phyloP scores from a whole-genome alignment of 2,329 filamentous ascomycete genomes.

The Penicillium sclerotiorum region DNA sequence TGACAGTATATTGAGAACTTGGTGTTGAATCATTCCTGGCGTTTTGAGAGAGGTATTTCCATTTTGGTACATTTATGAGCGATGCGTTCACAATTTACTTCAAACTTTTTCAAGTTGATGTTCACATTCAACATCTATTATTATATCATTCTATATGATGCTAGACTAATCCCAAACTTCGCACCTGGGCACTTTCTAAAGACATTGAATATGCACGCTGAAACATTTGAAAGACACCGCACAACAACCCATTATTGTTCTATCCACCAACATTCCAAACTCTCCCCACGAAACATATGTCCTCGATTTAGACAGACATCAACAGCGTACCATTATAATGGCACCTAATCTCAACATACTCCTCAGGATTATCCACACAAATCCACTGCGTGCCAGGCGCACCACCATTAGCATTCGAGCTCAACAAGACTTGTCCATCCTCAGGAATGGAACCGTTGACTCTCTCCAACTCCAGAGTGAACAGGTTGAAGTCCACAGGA shows the following conservation, averaged over 20 bases:
- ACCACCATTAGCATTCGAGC: slow-evolving; percentile 11
- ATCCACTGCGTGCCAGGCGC: slow-evolving; percentile 22
- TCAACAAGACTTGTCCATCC: slow-evolving; percentile 20
- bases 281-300: no score
- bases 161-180: no score
- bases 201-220: no score
- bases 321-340: slow-evolving; percentile 18
- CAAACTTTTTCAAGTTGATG: background rate
- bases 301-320: slow-evolving; percentile 12
- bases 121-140: background rate
- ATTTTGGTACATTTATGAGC: no score
- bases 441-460: slow-evolving; percentile 25
- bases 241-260: no score
- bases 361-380: slow-evolving; percentile 17
- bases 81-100: background rate
- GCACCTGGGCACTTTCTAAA: no score
- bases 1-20: slow-evolving; percentile 90
- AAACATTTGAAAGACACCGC: no score
- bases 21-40: no score
- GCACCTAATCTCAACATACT: slow-evolving; percentile 15
- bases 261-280: no score
- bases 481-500: slow-evolving; percentile 18
- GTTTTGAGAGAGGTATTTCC: no score
- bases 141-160: no score
- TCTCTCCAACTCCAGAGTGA: slow-evolving; percentile 23